Evolutionary conservation across 345 rosid genomes (phyloP).

Genomic region (Turnera subulata): DNA sequence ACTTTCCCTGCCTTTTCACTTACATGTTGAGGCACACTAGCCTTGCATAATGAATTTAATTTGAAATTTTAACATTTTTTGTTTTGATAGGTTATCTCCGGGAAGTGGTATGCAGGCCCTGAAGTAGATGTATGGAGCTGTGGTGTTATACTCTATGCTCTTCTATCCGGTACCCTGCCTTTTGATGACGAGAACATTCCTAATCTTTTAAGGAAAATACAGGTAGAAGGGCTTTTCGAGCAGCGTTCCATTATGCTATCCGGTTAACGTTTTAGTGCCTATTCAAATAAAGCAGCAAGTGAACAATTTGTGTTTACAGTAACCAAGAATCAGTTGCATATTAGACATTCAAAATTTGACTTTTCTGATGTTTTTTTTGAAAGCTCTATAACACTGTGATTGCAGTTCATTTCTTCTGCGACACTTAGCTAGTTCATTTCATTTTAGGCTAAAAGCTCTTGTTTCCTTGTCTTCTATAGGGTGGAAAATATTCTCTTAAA

Average conservation of each 20-base stretch:
- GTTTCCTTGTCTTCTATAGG: constrained; percentile 33
- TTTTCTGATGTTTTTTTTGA: no score
- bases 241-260: no score
- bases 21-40: neutral
- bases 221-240: constrained; percentile 43
- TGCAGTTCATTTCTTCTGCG: no score
- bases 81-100: constrained; percentile 67
- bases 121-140: constrained; percentile 99
- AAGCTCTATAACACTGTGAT: no score
- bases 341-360: no score
- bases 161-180: constrained; percentile 93
- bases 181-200: constrained; percentile 94
- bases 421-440: no score
- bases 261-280: no score
- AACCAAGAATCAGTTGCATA: no score
- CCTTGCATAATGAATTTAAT: constrained; percentile 3
- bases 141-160: constrained; percentile 91
- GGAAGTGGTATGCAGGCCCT: constrained; percentile 86
- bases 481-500: constrained; percentile 88
- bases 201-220: constrained; percentile 81
- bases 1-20: neutral
- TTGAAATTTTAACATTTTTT: neutral
- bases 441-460: no score
- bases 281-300: no score
- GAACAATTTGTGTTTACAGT: no score